Conservation (phyloP, 2,329 filamentous ascomycete genomes). For the Helotiales sp. region DNA sequence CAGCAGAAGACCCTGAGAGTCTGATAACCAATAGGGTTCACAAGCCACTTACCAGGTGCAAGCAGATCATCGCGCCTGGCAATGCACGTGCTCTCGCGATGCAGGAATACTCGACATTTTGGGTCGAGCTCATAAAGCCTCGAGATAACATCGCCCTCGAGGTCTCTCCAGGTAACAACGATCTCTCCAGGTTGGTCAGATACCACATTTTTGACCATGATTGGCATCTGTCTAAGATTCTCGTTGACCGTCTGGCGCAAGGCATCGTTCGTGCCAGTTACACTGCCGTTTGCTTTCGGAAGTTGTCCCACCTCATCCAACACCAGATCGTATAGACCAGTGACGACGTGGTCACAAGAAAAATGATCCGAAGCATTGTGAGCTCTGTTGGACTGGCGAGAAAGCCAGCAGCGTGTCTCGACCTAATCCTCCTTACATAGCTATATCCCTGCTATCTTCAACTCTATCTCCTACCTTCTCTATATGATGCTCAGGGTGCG, state of each 20-base stretch:
- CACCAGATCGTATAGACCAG: conserved; percentile 6
- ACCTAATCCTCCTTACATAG: too few species aligned
- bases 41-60: neutral
- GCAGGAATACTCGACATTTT: neutral
- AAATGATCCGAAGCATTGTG: neutral
- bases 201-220: neutral
- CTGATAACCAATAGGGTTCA: neutral
- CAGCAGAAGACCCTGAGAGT: neutral
- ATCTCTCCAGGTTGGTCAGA: neutral
- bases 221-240: conserved; percentile 4
- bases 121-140: neutral
- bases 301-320: neutral
- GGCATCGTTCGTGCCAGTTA: neutral
- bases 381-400: too few species aligned
- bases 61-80: neutral
- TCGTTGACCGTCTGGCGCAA: conserved; percentile 3
- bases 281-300: neutral
- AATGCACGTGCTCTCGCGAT: neutral
- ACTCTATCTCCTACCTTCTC: too few species aligned
- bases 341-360: conserved; percentile 17
- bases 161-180: neutral
- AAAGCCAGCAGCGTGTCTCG: too few species aligned
- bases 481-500: too few species aligned
- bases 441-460: too few species aligned
- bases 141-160: neutral